Percentiles rank a stretch among this genome's conserved stretches.
Evolutionary conservation across 371 early-diverging fungal species (phyloP).

Genomic region (Actinomucor elegans): DNA sequence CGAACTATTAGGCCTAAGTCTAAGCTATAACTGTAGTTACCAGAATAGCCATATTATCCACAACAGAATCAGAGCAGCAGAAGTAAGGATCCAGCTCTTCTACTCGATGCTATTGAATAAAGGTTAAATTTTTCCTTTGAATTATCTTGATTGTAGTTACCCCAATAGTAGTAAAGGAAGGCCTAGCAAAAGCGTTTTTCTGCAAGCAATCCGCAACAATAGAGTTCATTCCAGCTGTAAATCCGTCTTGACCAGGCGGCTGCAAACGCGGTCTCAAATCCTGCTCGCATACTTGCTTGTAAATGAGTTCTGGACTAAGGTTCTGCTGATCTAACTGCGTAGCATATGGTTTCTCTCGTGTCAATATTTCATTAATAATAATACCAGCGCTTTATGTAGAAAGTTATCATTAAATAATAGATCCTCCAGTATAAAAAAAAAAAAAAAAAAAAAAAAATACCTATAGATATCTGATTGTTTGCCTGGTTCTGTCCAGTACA

Average conservation of each 20-base stretch:
- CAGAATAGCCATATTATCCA: constrained; percentile 53
- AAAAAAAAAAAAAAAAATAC: constrained; percentile 1
- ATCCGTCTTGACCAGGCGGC: constrained; percentile 30
- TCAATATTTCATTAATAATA: constrained; percentile 52
- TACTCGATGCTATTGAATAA: constrained; percentile 26
- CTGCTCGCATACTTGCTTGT: constrained; percentile 25
- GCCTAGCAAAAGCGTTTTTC: constrained; percentile 21
- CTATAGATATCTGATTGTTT: constrained; percentile 39
- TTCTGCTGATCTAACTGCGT: constrained; percentile 5
- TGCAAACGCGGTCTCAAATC: constrained; percentile 26
- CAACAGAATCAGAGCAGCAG: constrained; percentile 38
- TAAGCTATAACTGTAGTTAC: constrained; percentile 23
- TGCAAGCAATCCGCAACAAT: constrained; percentile 39
- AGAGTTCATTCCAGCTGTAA: constrained; percentile 38
- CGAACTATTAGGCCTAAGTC: no score
- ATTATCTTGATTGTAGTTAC: constrained; percentile 5
- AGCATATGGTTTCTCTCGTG: constrained; percentile 39
- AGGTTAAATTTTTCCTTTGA: background rate
- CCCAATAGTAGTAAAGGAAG: constrained; percentile 34
- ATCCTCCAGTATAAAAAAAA: background rate
- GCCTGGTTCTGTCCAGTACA: constrained; percentile 31
- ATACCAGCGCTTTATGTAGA: constrained; percentile 50
- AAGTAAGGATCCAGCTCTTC: constrained; percentile 47
- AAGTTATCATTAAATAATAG: background rate
- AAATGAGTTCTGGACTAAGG: constrained; percentile 1